phyloP scores from a whole-genome alignment of 1,139 yeast genomes.

The Saccharomyces hybrid region DNA sequence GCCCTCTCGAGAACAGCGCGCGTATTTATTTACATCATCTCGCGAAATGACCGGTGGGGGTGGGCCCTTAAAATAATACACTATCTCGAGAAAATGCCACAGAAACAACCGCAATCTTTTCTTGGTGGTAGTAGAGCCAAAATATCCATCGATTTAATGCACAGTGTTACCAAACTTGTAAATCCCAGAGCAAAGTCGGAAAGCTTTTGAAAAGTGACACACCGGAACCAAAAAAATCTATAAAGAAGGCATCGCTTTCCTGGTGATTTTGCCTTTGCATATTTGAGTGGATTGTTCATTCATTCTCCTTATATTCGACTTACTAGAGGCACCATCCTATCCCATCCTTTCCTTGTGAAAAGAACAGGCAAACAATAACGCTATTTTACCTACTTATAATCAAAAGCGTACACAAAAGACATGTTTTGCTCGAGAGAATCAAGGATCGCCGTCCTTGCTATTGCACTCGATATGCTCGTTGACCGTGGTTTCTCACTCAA shows the following conservation, averaged over 20 bases:
- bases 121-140: background rate
- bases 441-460: background rate
- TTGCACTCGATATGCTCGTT: background rate
- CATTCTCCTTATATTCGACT: no score
- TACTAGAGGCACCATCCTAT: no score
- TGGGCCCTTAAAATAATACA: background rate
- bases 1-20: background rate
- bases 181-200: background rate
- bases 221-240: background rate
- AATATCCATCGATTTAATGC: no score
- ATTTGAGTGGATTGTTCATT: background rate
- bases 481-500: background rate
- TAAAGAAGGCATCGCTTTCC: background rate
- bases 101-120: background rate
- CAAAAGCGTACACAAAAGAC: background rate
- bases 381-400: background rate
- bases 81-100: background rate
- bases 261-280: background rate
- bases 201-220: background rate
- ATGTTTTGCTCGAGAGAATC: background rate
- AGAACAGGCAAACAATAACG: background rate
- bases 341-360: background rate
- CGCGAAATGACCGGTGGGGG: background rate
- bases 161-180: background rate
- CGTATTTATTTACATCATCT: background rate